Conservation (phyloP, 345 rosid genomes). For the Populus simonii region DNA sequence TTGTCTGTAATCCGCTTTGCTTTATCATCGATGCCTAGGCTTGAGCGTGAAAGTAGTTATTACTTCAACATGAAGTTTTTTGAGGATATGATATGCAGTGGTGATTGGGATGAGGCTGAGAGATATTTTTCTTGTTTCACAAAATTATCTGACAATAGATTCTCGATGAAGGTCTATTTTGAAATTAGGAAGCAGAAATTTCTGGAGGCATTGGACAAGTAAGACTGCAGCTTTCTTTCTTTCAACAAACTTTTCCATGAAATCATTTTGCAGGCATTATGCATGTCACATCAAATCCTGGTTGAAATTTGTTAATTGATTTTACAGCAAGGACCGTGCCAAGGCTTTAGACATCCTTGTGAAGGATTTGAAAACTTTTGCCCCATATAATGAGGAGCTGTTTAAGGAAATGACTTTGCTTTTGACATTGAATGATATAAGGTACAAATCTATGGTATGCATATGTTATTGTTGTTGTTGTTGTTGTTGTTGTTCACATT, state of each 20-base stretch:
- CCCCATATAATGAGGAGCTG: slow-evolving; percentile 16
- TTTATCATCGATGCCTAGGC: slow-evolving; percentile 24
- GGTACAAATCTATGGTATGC: slow-evolving; percentile 15
- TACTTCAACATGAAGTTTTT: slow-evolving; percentile 39
- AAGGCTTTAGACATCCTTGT: slow-evolving; percentile 39
- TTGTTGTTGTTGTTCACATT: not conserved
- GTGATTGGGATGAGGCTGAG: slow-evolving; percentile 36
- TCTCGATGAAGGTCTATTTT: slow-evolving; percentile 37
- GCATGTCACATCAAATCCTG: not conserved
- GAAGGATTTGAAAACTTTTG: slow-evolving; percentile 40
- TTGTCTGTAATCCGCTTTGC: not conserved
- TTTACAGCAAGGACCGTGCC: slow-evolving; percentile 25
- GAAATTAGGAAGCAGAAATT: slow-evolving; percentile 38
- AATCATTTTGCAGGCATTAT: not conserved
- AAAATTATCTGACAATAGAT: slow-evolving; percentile 24
- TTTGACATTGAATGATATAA: slow-evolving; percentile 29
- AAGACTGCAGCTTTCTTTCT: not conserved
- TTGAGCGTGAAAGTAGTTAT: slow-evolving; percentile 33
- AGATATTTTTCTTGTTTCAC: slow-evolving; percentile 32
- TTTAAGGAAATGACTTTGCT: slow-evolving; percentile 40
- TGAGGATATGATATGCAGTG: slow-evolving; percentile 31
- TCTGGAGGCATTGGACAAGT: slow-evolving; percentile 39
- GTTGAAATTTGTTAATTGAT: not conserved
- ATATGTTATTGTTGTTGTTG: not conserved
- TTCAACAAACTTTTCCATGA: not conserved